Evolutionary conservation across 2,329 filamentous ascomycete genomes (phyloP).

Genomic region (Claviceps pusilla): DNA sequence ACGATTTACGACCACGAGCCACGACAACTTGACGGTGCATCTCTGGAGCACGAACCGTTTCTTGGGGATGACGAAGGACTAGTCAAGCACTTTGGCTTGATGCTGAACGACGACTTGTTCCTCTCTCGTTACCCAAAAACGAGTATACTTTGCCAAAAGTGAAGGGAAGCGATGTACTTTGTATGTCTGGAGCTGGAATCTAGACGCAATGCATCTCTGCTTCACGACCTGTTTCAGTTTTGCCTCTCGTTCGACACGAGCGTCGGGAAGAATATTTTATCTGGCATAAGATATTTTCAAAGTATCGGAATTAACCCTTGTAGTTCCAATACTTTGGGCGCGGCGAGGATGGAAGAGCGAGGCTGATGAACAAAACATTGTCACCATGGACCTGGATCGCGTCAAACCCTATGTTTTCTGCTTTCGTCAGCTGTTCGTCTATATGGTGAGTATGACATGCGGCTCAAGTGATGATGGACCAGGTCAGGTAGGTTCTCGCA

Average conservation of each 20-base stretch:
- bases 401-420: background rate
- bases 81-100: no score
- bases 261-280: constrained; percentile 18
- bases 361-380: constrained; percentile 13
- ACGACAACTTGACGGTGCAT: constrained; percentile 20
- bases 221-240: background rate
- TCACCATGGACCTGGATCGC: constrained; percentile 16
- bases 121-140: no score
- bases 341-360: constrained; percentile 8
- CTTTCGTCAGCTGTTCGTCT: background rate
- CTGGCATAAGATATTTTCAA: constrained; percentile 19
- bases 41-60: background rate
- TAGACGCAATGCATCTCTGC: background rate
- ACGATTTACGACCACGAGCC: constrained; percentile 30
- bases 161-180: no score
- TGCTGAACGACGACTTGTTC: no score
- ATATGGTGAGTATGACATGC: background rate
- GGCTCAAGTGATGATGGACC: constrained; percentile 1
- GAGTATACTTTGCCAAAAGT: no score
- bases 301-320: no score
- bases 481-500: constrained; percentile 12
- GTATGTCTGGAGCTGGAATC: no score
- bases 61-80: background rate
- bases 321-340: background rate
- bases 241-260: constrained; percentile 16